phyloP scores from a whole-genome alignment of 2,329 filamentous ascomycete species.

The Thelonectria rubi region DNA sequence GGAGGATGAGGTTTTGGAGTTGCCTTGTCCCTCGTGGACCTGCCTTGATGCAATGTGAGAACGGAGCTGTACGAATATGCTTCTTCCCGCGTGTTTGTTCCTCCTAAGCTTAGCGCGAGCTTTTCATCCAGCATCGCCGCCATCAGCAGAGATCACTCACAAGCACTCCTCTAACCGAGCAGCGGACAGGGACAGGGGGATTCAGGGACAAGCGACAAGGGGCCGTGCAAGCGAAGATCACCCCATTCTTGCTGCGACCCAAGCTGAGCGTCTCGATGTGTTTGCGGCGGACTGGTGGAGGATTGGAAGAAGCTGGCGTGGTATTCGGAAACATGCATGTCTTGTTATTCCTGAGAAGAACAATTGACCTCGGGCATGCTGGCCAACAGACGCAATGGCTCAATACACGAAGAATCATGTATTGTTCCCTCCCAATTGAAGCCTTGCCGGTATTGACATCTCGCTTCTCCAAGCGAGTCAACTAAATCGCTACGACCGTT shows the following conservation, averaged over 20 bases:
- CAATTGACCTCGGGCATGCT: not conserved
- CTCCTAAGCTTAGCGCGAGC: conserved; percentile 15
- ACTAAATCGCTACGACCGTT: not conserved
- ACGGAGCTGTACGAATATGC: not conserved
- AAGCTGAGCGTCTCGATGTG: not conserved
- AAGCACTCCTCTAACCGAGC: not conserved
- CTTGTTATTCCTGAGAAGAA: not conserved
- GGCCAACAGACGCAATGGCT: not conserved
- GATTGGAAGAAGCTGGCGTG: not conserved
- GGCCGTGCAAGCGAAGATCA: conserved; percentile 2
- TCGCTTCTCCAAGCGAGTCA: conserved; percentile 7
- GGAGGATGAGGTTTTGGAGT: not conserved
- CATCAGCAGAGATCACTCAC: not conserved
- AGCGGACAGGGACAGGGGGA: conserved; percentile 4
- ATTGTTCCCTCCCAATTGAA: not conserved
- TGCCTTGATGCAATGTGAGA: not conserved
- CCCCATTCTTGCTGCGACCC: not conserved
- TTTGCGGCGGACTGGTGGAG: not conserved
- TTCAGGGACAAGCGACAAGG: not conserved
- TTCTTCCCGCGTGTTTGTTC: not conserved
- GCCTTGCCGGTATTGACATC: conserved; percentile 9
- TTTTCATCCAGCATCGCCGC: not conserved
- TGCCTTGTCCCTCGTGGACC: too few relatives aligned
- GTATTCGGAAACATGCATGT: not conserved
- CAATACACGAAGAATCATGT: not conserved